Evolutionary conservation across 495 filamentous ascomycete genomes (phyloP), one percentile per base, ranked within the genome.

Genomic region (Penicillium roqueforti): DNA sequence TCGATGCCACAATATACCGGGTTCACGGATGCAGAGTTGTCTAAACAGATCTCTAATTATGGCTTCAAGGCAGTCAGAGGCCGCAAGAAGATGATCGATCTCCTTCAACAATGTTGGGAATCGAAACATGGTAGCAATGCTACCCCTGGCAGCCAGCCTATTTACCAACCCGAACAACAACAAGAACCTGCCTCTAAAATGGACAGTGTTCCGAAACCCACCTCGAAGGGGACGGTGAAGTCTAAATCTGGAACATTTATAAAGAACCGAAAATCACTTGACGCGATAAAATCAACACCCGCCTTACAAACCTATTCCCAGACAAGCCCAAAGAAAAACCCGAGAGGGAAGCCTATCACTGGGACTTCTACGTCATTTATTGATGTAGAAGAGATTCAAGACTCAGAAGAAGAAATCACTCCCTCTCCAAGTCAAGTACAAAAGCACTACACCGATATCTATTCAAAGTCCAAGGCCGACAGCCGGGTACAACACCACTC

Each of bases 41-140:
- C 80, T 6, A 81, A 77, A 46, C 80, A 85, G 56, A 66, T 92
- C 34, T 60, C 77, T 4, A 73, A 75, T 0, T 91, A 84, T 60
- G 86, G 85, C 0, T 91, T 93, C 70, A 95, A 93, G 63, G 72
- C 85, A 1, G 72, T 92, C 0, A 89, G 83, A 61, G 82, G 75
- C 47, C 80, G 89, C 16, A 73, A 80, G 48, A 79, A 81, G 10
- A 90, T 89, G 87, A 85, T 93, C 29, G 71, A 81, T 11, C 63
- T 90, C 11, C 70, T 93, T 5, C 72, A 88, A 47, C 81, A 82
- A 60, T 93, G 89, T 62, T 95, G 89, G 88, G 67, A 79, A 51
- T 76, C 75, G 29, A 74, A 77, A 47, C 60, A 73, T 47, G 64
- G 64, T 8, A 60, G 13, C 11, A 40, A 19, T 39, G 47, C 48